Evolutionary conservation across 345 rosid genomes (phyloP).

Genomic region (Bruguiera gymnorhiza): DNA sequence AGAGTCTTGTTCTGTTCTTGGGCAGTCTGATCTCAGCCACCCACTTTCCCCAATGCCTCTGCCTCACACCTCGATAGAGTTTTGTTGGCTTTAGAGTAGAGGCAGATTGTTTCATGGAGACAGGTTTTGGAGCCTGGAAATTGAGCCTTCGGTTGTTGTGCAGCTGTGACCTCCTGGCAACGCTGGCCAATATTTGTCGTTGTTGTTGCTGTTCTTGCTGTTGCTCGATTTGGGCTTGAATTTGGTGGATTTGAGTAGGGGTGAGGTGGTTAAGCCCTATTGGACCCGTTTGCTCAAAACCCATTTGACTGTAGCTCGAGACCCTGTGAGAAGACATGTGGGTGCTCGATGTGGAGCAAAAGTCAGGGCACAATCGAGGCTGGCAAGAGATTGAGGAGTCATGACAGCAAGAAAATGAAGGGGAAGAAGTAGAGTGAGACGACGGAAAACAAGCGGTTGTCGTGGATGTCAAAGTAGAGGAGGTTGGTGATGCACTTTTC

Average conservation of each 20-base stretch:
- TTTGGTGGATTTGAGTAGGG: slow-evolving; percentile 64
- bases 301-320: slow-evolving; percentile 15
- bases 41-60: slow-evolving; percentile 97
- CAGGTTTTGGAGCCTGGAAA: slow-evolving; percentile 47
- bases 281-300: slow-evolving; percentile 39
- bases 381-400: slow-evolving; percentile 10
- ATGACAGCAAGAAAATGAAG: not conserved
- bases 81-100: slow-evolving; percentile 46
- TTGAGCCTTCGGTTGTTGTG: slow-evolving; percentile 24
- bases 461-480: not conserved
- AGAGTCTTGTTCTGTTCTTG: slow-evolving; percentile 79
- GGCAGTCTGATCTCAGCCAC: slow-evolving; percentile 93
- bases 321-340: slow-evolving; percentile 24
- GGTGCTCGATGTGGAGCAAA: slow-evolving; percentile 28
- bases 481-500: slow-evolving; percentile 13
- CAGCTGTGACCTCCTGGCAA: slow-evolving; percentile 6
- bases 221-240: slow-evolving; percentile 53
- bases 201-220: slow-evolving; percentile 19
- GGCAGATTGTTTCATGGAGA: slow-evolving; percentile 57
- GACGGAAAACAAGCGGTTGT: not conserved
- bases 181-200: slow-evolving; percentile 9
- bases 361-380: slow-evolving; percentile 20
- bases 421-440: not conserved
- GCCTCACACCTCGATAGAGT: slow-evolving; percentile 87
- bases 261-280: slow-evolving; percentile 58